Base-by-base conservation (phyloP, 768 basidiomycete genomes). In the Boletus subcaerulescens region DNA sequence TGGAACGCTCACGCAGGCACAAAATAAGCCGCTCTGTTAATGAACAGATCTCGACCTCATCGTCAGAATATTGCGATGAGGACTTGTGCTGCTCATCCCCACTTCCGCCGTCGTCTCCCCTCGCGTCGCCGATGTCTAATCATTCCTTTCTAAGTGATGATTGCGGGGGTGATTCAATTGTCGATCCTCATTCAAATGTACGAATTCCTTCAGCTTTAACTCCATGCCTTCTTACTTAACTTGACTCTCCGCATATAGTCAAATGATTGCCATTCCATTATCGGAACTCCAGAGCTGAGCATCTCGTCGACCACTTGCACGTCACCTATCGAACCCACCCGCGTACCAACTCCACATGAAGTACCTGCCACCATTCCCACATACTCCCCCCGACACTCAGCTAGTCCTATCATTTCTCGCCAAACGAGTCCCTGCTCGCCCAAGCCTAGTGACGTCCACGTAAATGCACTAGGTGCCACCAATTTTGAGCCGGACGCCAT, bases 61-160 rank as follows among this genome's bases (percentile, higher is more conserved):
- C 49, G 10, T 42, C 52, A 18, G 36, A 54, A 36, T 59, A 57
- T 20, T 47, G 48, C 18, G 50, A 68, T 15, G 65, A 67, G 22
- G 60, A 63, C 15, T 44, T 52, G 38, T 60, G 53, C 26, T 65
- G 17, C 45, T 60, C 56, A 35, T 69, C 71, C 18, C 36, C 65
- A 40, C 66, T 68, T 48, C 63, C 68, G 7, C 74, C 79, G 14
- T 79, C 80, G 14, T 79, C 80, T 3, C 78, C 79, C 20, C 71
- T 74, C 6, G 60, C 74, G 29, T 80, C 80, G 0, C 79, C 78
- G 13, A 69, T 75, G 57, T 73, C 75, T 22, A 59, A 62, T 35
- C 65, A 72, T 36, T 66, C 71, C 36, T 73, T 76, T 26, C 67
- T 75, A 24, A 59, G 69, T 66, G 58, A 64, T 35, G 61, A 61